Base-by-base conservation (phyloP, 2,329 filamentous ascomycete species). In the Conoideocrella luteorostrata region DNA sequence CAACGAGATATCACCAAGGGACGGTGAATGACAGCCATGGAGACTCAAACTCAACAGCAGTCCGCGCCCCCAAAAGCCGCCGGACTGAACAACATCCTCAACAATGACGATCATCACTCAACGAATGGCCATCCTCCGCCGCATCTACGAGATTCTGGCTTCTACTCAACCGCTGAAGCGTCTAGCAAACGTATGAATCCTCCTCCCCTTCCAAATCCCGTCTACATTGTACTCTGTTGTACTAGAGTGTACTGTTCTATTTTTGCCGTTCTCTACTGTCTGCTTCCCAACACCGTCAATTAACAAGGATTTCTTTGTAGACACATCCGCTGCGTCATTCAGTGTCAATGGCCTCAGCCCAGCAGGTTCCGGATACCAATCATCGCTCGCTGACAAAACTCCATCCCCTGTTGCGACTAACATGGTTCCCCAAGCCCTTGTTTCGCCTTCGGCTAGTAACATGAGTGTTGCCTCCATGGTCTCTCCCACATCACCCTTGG, bases 391-490 rank as follows among this genome's bases (percentile, higher is more conserved):
- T 24, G 78, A 83, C 55, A 81, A 82, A 62, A 82, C 78, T 1
- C 79, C 79, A 1, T 82, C 79, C 2, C 78, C 79, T 7, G 74
- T 77, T 15, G 68, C 73, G 32, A 53, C 69, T 30, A 72, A 74
- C 53, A 62, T 73, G 46, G 57, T 73, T 15, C 71, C 72, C 1
- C 76, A 76, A 35, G 62, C 75, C 9, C 59, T 80, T 15, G 64
- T 75, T 28, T 82, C 78, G 7, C 77, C 79, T 5, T 60, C 69
- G 1, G 70, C 72, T 12, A 74, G 72, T 52, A 74, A 77, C 56
- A 84, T 84, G 80, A 82, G 78, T 47, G 77, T 83, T 32, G 77
- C 78, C 17, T 78, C 78, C 15, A 82, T 83, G 65, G 77, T 83
- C 10, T 82, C 80, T 15, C 78, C 78, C 5, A 77, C 76, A 1